Evolutionary conservation across 2,329 filamentous ascomycete species (phyloP), one percentile per base, ranked within the genome.

Genomic region (Colletotrichum cereale): DNA sequence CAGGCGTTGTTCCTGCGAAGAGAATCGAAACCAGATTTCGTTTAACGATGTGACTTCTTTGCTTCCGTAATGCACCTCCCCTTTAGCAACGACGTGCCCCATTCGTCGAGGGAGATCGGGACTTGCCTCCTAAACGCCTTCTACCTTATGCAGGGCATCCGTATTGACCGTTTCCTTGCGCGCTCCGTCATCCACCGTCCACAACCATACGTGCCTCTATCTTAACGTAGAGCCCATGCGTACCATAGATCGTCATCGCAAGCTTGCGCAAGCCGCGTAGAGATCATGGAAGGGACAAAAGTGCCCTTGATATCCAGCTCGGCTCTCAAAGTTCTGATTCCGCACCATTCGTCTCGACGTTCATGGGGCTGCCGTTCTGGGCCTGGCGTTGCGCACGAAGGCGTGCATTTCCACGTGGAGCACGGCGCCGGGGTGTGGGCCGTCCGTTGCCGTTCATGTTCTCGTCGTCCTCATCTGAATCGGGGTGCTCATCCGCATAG

Each of bases 381-480:
- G 80, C 80, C 74, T 85, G 85, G 70, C 84, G 78, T 66, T 76
- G 76, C 73, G 82, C 82, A 62, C 84, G 82, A 56, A 83, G 79
- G 62, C 83, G 82, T 48, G 80, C 78, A 70, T 79, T 83, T 24
- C 83, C 84, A 42, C 57, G 68, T 14, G 82, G 80, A 8, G 83
- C 82, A 34, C 85, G 84, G 67, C 85, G 82, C 64, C 85, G 83
- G 56, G 82, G 79, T 26, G 80, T 78, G 34, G 81, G 78, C 50
- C 83, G 78, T 60, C 83, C 81, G 67, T 83, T 85, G 36, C 82
- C 77, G 72, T 82, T 85, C 79, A 84, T 84, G 66, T 78, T 82
- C 67, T 86, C 84, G 21, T 89, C 88, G 21, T 90, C 88, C 24
- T 89, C 87, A n/a, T 91, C 88, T 31, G 84, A 86, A 56, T 90